phyloP scores from a whole-genome alignment of 169 alveolate species.

The Cyclospora cayetanensis region DNA sequence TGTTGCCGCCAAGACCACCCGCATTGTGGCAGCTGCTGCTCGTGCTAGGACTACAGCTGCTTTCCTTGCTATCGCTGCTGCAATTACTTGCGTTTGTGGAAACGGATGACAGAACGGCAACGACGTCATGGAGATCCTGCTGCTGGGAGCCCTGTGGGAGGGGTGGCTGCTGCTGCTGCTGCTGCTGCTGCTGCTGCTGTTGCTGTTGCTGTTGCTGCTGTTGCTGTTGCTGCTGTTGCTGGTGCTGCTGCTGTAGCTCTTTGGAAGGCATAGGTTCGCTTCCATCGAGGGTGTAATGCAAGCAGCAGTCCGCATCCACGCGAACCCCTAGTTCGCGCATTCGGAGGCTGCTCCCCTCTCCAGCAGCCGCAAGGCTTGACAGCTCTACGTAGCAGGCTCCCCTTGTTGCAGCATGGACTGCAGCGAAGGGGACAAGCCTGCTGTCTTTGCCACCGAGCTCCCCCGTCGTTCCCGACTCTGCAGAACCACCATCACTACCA shows the following conservation, averaged over 20 bases:
- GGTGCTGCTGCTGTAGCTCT: neutral
- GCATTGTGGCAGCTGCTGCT: no score
- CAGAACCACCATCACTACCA: neutral
- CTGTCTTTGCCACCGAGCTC: neutral
- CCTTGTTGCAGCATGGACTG: neutral
- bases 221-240: neutral
- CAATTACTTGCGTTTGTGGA: neutral
- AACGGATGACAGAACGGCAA: no score
- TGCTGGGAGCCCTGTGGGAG: no score
- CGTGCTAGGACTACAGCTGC: neutral
- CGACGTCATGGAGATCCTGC: no score
- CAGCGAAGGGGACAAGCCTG: neutral
- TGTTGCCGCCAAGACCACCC: no score
- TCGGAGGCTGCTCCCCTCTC: slow-evolving; percentile 11
- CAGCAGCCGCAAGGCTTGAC: slow-evolving; percentile 16
- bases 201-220: slow-evolving; percentile 34
- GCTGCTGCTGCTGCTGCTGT: neutral
- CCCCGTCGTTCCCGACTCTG: neutral
- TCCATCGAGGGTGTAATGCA: slow-evolving; percentile 48
- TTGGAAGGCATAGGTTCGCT: slow-evolving; percentile 1
- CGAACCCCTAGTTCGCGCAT: slow-evolving; percentile 33
- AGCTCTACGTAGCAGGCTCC: slow-evolving; percentile 10
- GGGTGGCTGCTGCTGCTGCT: neutral
- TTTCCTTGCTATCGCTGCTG: slow-evolving; percentile 23
- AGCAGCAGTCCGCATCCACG: slow-evolving; percentile 45